Evolutionary conservation across 192 early-diverging fungal species (phyloP).

Genomic region (Entomortierella parvispora): DNA sequence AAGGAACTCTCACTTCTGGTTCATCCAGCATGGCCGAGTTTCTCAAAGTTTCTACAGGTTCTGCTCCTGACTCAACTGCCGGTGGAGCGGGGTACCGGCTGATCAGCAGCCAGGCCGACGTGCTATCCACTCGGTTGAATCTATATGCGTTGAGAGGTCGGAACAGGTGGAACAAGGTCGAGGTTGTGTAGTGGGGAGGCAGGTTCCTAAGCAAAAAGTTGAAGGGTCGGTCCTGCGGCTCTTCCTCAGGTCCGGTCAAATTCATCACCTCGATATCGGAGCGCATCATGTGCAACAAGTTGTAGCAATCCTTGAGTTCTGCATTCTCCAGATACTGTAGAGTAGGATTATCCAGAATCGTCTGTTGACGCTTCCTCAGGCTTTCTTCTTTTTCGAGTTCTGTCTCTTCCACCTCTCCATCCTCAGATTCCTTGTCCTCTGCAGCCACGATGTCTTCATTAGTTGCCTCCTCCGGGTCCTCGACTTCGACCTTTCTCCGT

Average conservation of each 20-base stretch:
- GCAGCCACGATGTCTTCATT: no score
- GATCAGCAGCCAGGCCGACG: conserved; percentile 63
- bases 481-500: conserved; percentile 24
- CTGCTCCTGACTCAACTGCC: conserved; percentile 13
- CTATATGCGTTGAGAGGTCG: conserved; percentile 52
- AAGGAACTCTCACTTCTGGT: conserved; percentile 11
- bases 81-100: conserved; percentile 19
- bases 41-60: neutral
- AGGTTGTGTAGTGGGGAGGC: conserved; percentile 53
- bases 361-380: conserved; percentile 29
- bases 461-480: neutral
- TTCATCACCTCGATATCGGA: conserved; percentile 69
- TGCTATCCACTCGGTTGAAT: conserved; percentile 63
- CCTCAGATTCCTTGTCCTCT: neutral
- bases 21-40: conserved; percentile 5
- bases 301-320: conserved; percentile 53
- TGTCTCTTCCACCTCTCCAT: conserved; percentile 33
- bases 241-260: conserved; percentile 62
- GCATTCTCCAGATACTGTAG: conserved; percentile 20
- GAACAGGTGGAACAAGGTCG: conserved; percentile 62
- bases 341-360: conserved; percentile 36
- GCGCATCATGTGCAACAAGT: conserved; percentile 75
- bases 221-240: conserved; percentile 52
- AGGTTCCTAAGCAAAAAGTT: conserved; percentile 66
- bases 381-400: conserved; percentile 23